These are phyloP conservation scores for Mycena vulgaris DNA, from an alignment of 768 basidiomycete species.

Conservation along the genomic window DNA sequence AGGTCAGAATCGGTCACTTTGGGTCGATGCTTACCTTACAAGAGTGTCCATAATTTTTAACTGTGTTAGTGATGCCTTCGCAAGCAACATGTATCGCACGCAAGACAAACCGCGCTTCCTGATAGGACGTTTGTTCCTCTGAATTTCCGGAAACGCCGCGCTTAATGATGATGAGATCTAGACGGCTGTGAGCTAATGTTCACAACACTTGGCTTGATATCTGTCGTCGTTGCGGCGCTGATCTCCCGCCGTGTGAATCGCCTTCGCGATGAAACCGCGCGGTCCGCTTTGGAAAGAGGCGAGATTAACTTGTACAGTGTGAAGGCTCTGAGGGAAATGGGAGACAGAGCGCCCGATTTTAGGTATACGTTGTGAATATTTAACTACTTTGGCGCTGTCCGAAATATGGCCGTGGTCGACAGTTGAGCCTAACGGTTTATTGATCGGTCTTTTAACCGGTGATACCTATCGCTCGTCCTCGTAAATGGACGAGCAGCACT, in stretches of 20 bases:
- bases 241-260: slow-evolving; percentile 70
- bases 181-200: slow-evolving; percentile 79
- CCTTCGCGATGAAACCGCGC: slow-evolving; percentile 59
- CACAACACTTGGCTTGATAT: slow-evolving; percentile 72
- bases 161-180: slow-evolving; percentile 43
- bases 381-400: too few relatives aligned
- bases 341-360: slow-evolving; percentile 76
- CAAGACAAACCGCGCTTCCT: slow-evolving; percentile 73
- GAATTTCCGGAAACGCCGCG: too few relatives aligned
- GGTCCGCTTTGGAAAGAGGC: slow-evolving; percentile 49
- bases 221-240: slow-evolving; percentile 61
- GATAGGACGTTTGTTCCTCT: slow-evolving; percentile 68
- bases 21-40: slow-evolving; percentile 14
- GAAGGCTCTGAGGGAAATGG: slow-evolving; percentile 59
- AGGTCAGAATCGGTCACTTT: slow-evolving; percentile 78
- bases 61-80: slow-evolving; percentile 65
- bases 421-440: too few relatives aligned
- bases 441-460: too few relatives aligned
- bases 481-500: too few relatives aligned
- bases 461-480: too few relatives aligned
- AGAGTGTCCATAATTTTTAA: neutral
- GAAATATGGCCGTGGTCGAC: too few relatives aligned
- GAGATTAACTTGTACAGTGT: slow-evolving; percentile 51
- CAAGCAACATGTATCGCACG: slow-evolving; percentile 73
- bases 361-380: slow-evolving; percentile 69